Percentiles rank a stretch among this genome's conserved stretches.
Evolutionary conservation across 2,329 filamentous ascomycete genomes (phyloP).

Genomic region (Ilyonectria robusta): DNA sequence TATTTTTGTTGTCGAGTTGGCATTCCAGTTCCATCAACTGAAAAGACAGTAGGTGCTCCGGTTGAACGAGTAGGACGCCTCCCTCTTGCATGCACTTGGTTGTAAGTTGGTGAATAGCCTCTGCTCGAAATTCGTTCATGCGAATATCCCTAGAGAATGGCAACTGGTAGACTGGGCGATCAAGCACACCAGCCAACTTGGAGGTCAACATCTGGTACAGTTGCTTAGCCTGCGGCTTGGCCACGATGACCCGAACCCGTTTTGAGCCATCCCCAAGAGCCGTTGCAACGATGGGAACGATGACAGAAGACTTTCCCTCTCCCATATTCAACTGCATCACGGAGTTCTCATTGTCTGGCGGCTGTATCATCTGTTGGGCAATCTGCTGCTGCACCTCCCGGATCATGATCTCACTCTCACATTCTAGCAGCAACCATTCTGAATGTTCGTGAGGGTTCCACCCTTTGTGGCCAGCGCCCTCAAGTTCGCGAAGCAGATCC

Average conservation of each 20-base stretch:
- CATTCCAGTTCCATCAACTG: conserved; percentile 72
- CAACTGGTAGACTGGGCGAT: conserved; percentile 68
- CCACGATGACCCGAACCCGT: conserved; percentile 72
- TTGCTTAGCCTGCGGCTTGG: conserved; percentile 72
- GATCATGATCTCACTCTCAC: conserved; percentile 74
- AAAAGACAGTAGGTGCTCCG: conserved; percentile 75
- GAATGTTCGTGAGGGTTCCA: conserved; percentile 68
- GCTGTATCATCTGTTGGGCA: conserved; percentile 67
- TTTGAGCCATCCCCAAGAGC: conserved; percentile 64
- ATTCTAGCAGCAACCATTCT: conserved; percentile 75
- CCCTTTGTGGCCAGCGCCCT: conserved; percentile 67
- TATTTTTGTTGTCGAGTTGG: conserved; percentile 47
- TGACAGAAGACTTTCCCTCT: conserved; percentile 78
- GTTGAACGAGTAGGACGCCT: conserved; percentile 73
- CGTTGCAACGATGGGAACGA: conserved; percentile 74
- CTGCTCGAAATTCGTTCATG: conserved; percentile 50
- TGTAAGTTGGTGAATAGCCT: conserved; percentile 56
- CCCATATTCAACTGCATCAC: conserved; percentile 81
- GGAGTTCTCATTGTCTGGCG: conserved; percentile 57
- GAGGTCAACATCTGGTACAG: conserved; percentile 60
- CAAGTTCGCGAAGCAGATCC: conserved; percentile 58
- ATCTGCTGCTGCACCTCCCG: conserved; percentile 72
- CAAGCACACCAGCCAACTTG: conserved; percentile 67
- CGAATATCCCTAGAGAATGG: conserved; percentile 70
- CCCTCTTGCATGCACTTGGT: conserved; percentile 62